These are phyloP conservation scores for Metschnikowia corniflorae DNA, from an alignment of 805 yeast species.

Conservation along the genomic window DNA sequence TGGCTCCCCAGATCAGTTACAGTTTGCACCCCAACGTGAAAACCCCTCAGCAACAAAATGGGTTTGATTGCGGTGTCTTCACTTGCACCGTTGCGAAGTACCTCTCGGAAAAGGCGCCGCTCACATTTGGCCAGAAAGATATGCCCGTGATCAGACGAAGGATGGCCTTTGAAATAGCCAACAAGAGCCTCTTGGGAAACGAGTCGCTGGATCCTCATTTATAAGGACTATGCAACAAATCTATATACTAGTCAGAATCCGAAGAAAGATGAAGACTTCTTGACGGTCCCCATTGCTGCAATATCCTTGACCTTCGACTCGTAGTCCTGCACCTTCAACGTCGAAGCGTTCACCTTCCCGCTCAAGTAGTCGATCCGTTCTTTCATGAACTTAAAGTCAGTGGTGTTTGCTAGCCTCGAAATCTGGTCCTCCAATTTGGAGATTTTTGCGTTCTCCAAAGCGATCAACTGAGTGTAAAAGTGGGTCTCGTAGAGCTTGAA, in stretches of 20 bases:
- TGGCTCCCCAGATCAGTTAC: conserved; percentile 21
- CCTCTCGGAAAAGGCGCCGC: conserved; percentile 46
- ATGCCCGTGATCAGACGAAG: conserved; percentile 63
- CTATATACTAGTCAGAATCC: conserved; percentile 11
- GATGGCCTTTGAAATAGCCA: conserved; percentile 61
- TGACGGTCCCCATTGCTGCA: conserved; percentile 4
- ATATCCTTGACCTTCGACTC: conserved; percentile 29
- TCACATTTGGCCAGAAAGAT: conserved; percentile 62
- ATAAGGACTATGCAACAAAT: too few species aligned
- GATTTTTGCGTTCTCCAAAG: conserved; percentile 60
- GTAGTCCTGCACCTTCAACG: conserved; percentile 34
- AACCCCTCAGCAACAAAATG: conserved; percentile 84
- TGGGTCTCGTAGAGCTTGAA: conserved; percentile 62
- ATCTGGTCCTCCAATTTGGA: conserved; percentile 69
- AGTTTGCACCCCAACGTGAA: conserved; percentile 23
- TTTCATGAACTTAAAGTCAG: conserved; percentile 51
- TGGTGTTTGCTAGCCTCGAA: conserved; percentile 49
- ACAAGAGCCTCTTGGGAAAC: conserved; percentile 26
- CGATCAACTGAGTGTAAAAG: conserved; percentile 51
- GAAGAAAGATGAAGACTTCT: conserved; percentile 13
- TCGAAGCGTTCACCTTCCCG: conserved; percentile 61
- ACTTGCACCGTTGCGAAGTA: conserved; percentile 74
- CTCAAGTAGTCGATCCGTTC: conserved; percentile 65
- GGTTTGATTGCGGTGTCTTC: conserved; percentile 94
- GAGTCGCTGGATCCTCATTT: conserved; percentile 10